Conservation (phyloP, 306 rosid species). For the Pueraria montana region DNA sequence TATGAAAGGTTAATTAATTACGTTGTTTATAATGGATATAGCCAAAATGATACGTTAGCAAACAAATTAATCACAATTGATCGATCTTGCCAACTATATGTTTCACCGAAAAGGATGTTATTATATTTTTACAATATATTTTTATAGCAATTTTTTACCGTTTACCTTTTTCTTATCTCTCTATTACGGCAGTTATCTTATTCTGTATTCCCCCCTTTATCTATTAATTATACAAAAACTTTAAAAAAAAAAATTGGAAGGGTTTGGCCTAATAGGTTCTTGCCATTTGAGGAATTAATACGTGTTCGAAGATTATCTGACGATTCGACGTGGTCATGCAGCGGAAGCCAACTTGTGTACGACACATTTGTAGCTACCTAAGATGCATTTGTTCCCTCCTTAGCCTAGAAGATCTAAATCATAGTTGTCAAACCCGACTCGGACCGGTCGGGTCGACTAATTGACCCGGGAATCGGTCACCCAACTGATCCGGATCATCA, state of each 20-base stretch:
- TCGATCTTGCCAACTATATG: conserved; percentile 23
- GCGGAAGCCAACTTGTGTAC: conserved; percentile 17
- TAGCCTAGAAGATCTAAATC: background rate
- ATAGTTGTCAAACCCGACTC: too few species aligned
- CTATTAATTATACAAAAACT: background rate
- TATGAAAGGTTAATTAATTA: background rate
- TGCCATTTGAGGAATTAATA: background rate
- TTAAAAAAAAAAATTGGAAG: background rate
- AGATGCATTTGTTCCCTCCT: background rate
- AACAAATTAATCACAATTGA: background rate
- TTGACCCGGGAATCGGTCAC: too few species aligned
- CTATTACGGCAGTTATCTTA: background rate
- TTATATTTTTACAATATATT: background rate
- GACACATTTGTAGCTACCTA: conserved; percentile 8
- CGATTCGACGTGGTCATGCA: conserved; percentile 34
- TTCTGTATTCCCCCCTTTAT: background rate
- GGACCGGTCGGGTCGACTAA: too few species aligned
- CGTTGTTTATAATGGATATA: background rate
- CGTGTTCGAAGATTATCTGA: conserved; percentile 2
- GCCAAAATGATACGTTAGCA: too few species aligned
- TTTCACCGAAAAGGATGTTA: background rate
- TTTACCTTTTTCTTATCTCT: background rate
- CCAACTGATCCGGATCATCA: too few species aligned
- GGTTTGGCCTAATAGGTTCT: background rate
- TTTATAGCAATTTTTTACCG: background rate